Evolutionary conservation across 768 basidiomycete species (phyloP).

Genomic region (Auriscalpium vulgare): DNA sequence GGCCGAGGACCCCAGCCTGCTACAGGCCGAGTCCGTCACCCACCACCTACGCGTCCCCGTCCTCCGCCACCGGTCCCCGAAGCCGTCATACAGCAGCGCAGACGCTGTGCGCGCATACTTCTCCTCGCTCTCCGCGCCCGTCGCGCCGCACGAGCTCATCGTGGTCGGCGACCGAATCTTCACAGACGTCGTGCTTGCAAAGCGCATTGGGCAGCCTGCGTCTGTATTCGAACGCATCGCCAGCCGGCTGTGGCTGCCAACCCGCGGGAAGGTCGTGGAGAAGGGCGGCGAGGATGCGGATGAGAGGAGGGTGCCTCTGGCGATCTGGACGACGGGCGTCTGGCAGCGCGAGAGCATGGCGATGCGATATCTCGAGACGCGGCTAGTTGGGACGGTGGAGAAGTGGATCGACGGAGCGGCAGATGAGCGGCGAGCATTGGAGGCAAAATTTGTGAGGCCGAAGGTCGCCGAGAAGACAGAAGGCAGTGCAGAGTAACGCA

Average conservation of each 20-base stretch:
- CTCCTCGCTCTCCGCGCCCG: conserved; percentile 37
- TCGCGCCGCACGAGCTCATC: conserved; percentile 59
- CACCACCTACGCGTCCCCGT: conserved; percentile 75
- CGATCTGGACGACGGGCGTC: conserved; percentile 63
- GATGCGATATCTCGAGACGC: conserved; percentile 54
- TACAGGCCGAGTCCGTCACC: conserved; percentile 85
- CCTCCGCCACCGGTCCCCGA: conserved; percentile 64
- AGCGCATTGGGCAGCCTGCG: conserved; percentile 44
- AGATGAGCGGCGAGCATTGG: conserved; percentile 1
- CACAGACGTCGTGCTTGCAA: conserved; percentile 85
- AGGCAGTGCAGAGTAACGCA: too few species aligned
- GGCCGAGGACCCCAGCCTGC: conserved; percentile 60
- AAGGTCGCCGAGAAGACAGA: not conserved
- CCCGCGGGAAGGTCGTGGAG: conserved; percentile 5
- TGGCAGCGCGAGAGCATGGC: conserved; percentile 58
- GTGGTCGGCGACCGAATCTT: conserved; percentile 90
- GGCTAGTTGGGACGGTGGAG: conserved; percentile 38
- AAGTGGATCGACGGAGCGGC: conserved; percentile 26
- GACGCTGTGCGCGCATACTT: conserved; percentile 70
- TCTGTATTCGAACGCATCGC: conserved; percentile 1
- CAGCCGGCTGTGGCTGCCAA: not conserved
- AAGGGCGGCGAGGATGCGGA: conserved; percentile 5
- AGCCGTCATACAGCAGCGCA: conserved; percentile 79
- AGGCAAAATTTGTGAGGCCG: conserved; percentile 15
- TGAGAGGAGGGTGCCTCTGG: conserved; percentile 39